Evolutionary conservation across 345 rosid genomes (phyloP).

Genomic region (Citrus hindsii): DNA sequence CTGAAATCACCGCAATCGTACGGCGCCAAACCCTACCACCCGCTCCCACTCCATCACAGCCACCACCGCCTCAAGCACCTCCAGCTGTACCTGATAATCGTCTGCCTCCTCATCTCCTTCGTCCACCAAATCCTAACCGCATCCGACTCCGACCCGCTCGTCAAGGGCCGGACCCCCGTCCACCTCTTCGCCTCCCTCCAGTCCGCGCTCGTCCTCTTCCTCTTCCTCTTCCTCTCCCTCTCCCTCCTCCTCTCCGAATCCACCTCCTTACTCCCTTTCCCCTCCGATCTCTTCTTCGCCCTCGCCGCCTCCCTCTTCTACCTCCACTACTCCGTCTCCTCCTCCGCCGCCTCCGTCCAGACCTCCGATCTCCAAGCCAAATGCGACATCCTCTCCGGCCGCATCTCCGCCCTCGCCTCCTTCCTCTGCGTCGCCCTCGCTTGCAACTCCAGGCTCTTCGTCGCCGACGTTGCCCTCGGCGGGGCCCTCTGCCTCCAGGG

Average conservation of each 20-base stretch:
- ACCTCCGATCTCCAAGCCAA: constrained; percentile 83
- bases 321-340: constrained; percentile 62
- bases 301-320: constrained; percentile 70
- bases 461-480: constrained; percentile 71
- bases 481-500: constrained; percentile 77
- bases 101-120: constrained; percentile 62
- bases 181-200: constrained; percentile 80
- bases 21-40: constrained; percentile 79
- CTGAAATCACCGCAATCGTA: constrained; percentile 70
- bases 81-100: constrained; percentile 50
- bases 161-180: constrained; percentile 82
- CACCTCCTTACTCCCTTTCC: constrained; percentile 63
- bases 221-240: constrained; percentile 67
- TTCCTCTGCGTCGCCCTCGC: constrained; percentile 68
- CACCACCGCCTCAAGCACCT: constrained; percentile 46
- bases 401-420: constrained; percentile 57
- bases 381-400: constrained; percentile 66
- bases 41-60: constrained; percentile 30
- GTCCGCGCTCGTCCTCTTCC: constrained; percentile 74
- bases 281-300: constrained; percentile 77
- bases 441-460: constrained; percentile 54
- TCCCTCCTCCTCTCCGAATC: constrained; percentile 48
- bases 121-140: constrained; percentile 66
- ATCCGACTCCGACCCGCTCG: constrained; percentile 74
- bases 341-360: constrained; percentile 65